Evolutionary conservation across 192 early-diverging fungal genomes (phyloP), one percentile per base, ranked within the genome.

Genomic region (Rhizophagus sp.): DNA sequence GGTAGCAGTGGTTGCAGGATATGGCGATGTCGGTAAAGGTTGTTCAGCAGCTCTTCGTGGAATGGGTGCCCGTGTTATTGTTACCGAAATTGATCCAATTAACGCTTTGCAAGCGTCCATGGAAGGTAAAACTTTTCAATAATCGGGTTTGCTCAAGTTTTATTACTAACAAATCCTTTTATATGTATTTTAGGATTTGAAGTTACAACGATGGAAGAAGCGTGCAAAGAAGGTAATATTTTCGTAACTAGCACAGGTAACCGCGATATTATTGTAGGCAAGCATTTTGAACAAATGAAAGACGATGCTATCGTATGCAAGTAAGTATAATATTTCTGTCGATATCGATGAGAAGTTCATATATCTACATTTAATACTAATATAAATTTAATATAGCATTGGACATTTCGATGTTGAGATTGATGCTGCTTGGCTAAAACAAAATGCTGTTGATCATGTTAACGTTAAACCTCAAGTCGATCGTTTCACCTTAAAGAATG

Each of bases 1-100:
- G 93, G 94, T 99, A 69, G 90, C 95, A 75, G 94, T 98, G 77
- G 97, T 98, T 84, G 97, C 96, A 84, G 97, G 97, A 86, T 99
- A 98, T 94, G 97, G 97, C 89, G 97, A 99, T 89, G 97, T 99
- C 86, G 97, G 97, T 87, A 99, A 99, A 94, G 97, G 97, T 83
- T 97, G 96, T 86, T 97, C 97, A 82, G 94, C 93, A 85, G 97
- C 97, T 76, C 94, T 99, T 86, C 92, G 95, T 86, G 97, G 95
- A 81, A 97, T 99, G 95, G 97, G 97, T 85, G 93, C 97, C 81
- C 96, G 97, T 89, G 97, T 99, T 85, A 89, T 99, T 81, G 90
- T 99, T 72, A 98, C 97, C 79, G 97, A 98, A 88, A 93, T 98
- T 82, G 98, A 99, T 90, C 97, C 98, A 87, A 99, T 99, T 93